Evolutionary conservation across 1,284 basidiomycete species (phyloP), one percentile per base, ranked within the genome.

Genomic region (Ceratobasidium papillatum): DNA sequence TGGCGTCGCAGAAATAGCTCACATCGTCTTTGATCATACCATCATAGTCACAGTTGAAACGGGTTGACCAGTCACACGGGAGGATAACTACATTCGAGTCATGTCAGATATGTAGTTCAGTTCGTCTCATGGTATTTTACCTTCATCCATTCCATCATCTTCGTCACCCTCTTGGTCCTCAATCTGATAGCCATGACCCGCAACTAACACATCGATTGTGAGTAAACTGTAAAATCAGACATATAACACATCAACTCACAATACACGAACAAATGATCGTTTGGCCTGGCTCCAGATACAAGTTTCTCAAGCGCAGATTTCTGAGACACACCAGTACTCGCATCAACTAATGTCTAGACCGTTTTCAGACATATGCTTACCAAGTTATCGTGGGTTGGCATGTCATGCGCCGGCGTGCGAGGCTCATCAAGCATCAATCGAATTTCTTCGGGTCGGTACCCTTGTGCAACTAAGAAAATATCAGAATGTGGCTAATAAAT

Each of bases 101-200:
- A 59, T 32, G 11, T 43, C 19, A 56, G 45, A 3, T 5, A 47
- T 19, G 2, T 3, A 2, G 7, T 34, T 7, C 17, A 25, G 27
- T 3, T 12, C 12, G 5, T 45, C 11, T 2, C 5, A 3, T 27
- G 25, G 27, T 1, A 11, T 2, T 25, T 69, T 45, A 58, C 66
- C 54, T 22, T 69, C 66, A 27, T 69, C 66, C 11, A 12, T 9
- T 14, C 54, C 52, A n/a, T 69, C 66, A 27, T n/a, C 36, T 22
- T 69, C 66, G 27, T 69, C 66, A 8, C 51, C 51, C 17, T 69
- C 27, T 12, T 25, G 11, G 25, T 69, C 66, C 7, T 56, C 25
- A 27, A 69, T 52, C 32, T 69, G 66, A 56, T 9, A 41, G 22
- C 66, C 66, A 58, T 69, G 66, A n/a, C 66, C 66, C 34, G 66